Evolutionary conservation across 306 rosid species (phyloP).

Genomic region (Pyrus bretschneideri): DNA sequence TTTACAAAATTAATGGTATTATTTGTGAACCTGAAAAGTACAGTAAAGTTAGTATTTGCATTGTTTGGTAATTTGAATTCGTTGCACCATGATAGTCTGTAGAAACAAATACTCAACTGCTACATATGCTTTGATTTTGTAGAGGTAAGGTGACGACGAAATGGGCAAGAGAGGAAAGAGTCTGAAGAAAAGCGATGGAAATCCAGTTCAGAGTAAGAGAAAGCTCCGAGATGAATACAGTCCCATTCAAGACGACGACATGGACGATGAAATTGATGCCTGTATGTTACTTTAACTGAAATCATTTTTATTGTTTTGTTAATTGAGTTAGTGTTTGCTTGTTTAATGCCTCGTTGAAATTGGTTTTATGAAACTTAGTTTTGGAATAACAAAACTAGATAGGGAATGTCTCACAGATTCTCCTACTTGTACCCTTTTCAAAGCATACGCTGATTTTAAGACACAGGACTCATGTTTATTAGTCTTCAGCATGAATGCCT

Average conservation of each 20-base stretch:
- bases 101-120: too few relatives aligned
- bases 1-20: too few relatives aligned
- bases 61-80: too few relatives aligned
- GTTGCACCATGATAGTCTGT: too few relatives aligned
- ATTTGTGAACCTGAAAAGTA: too few relatives aligned
- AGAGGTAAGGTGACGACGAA: too few relatives aligned
- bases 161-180: constrained; percentile 57
- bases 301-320: neutral
- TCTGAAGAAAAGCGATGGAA: constrained; percentile 28
- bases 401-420: neutral
- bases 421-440: neutral
- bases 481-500: neutral
- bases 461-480: neutral
- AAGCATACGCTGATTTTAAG: neutral
- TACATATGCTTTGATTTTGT: neutral
- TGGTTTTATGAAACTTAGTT: neutral
- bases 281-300: constrained; percentile 35
- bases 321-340: neutral
- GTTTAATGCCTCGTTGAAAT: neutral
- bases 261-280: constrained; percentile 86
- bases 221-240: constrained; percentile 11
- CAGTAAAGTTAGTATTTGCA: too few relatives aligned
- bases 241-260: constrained; percentile 29
- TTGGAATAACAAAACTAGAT: neutral
- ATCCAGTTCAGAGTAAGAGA: constrained; percentile 15